Conservation (phyloP, 2,329 filamentous ascomycete species). For the Alternaria consortialis region DNA sequence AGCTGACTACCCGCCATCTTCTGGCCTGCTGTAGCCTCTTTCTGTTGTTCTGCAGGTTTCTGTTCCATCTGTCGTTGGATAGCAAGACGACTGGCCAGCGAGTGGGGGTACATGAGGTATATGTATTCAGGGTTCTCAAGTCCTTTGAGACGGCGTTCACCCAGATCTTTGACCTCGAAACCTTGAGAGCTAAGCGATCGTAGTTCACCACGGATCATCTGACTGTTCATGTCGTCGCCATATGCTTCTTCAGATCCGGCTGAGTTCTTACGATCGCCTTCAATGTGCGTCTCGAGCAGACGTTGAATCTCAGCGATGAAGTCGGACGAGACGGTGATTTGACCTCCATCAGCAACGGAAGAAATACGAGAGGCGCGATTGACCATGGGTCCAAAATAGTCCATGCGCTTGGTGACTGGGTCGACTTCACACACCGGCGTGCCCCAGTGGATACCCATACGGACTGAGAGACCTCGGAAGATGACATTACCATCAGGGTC, state of each 20-base stretch:
- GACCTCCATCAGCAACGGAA: conserved; percentile 91
- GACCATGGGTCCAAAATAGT: conserved; percentile 99
- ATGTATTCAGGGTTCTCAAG: conserved; percentile 96
- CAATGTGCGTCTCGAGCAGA: conserved; percentile 87
- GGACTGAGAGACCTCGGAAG: conserved; percentile 91
- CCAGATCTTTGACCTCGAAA: conserved; percentile 96
- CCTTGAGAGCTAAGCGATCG: conserved; percentile 87
- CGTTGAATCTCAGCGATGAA: conserved; percentile 96
- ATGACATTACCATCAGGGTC: conserved; percentile 89
- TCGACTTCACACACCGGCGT: conserved; percentile 94
- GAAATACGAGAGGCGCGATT: conserved; percentile 96
- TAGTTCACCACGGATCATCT: conserved; percentile 85
- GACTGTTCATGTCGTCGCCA: conserved; percentile 76
- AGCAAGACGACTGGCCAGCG: conserved; percentile 80
- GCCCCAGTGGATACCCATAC: conserved; percentile 98
- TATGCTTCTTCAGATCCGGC: conserved; percentile 77
- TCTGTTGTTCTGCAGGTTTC: conserved; percentile 47
- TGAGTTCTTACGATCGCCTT: conserved; percentile 76
- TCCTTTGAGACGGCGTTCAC: conserved; percentile 93
- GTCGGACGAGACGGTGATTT: conserved; percentile 95
- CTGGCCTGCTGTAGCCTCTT: conserved; percentile 64
- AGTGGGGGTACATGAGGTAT: conserved; percentile 93
- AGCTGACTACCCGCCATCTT: conserved; percentile 71
- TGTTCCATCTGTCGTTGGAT: conserved; percentile 66
- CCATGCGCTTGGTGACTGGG: conserved; percentile 96